These are phyloP conservation scores for Aspergillus awamori DNA, from an alignment of 2,329 filamentous ascomycete species.

Conservation along the genomic window DNA sequence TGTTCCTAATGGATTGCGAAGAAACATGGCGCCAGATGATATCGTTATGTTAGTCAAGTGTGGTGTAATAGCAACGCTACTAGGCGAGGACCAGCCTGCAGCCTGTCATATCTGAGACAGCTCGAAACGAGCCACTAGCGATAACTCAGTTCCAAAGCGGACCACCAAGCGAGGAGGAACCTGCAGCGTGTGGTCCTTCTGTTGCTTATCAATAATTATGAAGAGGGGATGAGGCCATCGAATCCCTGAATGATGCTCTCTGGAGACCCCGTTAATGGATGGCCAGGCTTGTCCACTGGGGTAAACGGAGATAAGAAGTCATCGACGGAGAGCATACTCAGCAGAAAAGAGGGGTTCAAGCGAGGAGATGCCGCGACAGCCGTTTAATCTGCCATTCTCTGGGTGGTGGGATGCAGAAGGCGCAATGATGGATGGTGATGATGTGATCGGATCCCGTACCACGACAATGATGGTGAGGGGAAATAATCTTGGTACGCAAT, in stretches of 20 bases:
- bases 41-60: slow-evolving; percentile 13
- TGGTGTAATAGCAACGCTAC: slow-evolving; percentile 13
- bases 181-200: neutral
- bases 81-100: neutral
- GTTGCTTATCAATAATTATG: slow-evolving; percentile 15
- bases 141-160: neutral
- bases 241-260: slow-evolving; percentile 28
- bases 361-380: neutral
- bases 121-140: neutral
- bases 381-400: neutral
- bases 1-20: neutral
- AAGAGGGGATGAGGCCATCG: slow-evolving; percentile 24
- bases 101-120: neutral
- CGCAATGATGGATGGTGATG: slow-evolving; percentile 35
- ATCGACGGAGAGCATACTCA: neutral
- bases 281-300: slow-evolving; percentile 3
- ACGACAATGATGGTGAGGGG: neutral
- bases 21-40: neutral
- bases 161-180: neutral
- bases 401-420: slow-evolving; percentile 20
- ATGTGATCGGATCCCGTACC: slow-evolving; percentile 30
- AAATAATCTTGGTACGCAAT: neutral
- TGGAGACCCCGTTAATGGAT: slow-evolving; percentile 4
- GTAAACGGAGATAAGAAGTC: slow-evolving; percentile 13
- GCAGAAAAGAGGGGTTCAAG: slow-evolving; percentile 8